Conservation (phyloP, 164 flowering plant species). For the Amborella trichopoda region DNA sequence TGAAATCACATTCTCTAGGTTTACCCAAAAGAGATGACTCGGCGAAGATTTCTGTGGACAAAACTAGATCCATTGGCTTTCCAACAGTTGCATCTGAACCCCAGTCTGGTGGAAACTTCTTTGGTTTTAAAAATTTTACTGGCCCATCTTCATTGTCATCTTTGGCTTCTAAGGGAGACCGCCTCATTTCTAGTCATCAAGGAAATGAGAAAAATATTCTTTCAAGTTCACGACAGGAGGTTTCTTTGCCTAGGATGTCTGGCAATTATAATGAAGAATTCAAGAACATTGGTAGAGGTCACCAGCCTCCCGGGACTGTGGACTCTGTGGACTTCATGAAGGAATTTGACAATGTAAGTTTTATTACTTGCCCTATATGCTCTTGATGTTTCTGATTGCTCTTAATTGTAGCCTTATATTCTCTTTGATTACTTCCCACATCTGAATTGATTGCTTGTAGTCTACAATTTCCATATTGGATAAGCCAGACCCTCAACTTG, state of each 20-base stretch:
- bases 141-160: conserved; percentile 17
- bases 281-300: conserved; percentile 12
- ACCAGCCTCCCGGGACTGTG: conserved; percentile 12
- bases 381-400: too few species aligned
- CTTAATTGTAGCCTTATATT: too few species aligned
- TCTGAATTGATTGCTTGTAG: too few species aligned
- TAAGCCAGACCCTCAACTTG: too few species aligned
- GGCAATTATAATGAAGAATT: conserved; percentile 10
- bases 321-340: conserved; percentile 36
- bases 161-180: conserved; percentile 5
- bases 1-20: conserved; percentile 7
- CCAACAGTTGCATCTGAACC: conserved; percentile 16
- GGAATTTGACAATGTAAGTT: conserved; percentile 51
- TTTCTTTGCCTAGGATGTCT: conserved; percentile 15
- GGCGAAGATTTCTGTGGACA: conserved; percentile 8
- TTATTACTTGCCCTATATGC: too few species aligned
- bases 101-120: conserved; percentile 13
- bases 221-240: conserved; percentile 17
- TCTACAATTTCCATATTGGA: too few species aligned
- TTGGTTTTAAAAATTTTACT: conserved; percentile 7
- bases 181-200: too few species aligned
- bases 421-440: too few species aligned
- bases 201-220: too few species aligned
- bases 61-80: conserved; percentile 10
- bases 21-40: conserved; percentile 9